phyloP scores from a whole-genome alignment of 768 basidiomycete genomes.

The Boletus patriciae region DNA sequence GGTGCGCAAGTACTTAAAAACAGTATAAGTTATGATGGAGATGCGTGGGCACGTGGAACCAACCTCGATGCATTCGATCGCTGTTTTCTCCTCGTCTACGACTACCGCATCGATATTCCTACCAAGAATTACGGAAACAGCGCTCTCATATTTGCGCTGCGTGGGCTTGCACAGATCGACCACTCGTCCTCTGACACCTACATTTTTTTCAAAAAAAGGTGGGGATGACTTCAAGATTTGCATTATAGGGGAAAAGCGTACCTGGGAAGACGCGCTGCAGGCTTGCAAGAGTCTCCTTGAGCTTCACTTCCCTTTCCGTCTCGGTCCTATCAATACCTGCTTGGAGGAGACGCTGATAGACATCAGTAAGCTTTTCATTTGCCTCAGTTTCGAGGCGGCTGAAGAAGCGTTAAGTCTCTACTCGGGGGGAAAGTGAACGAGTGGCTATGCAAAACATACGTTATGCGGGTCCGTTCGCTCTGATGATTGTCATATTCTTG shows the following conservation, averaged over 20 bases:
- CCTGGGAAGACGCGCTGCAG: constrained; percentile 91
- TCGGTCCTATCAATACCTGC: constrained; percentile 89
- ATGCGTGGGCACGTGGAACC: constrained; percentile 9
- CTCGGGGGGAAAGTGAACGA: not conserved
- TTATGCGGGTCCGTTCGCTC: constrained; percentile 76
- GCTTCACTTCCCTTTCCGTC: constrained; percentile 74
- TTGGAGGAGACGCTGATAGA: constrained; percentile 82
- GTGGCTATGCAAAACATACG: constrained; percentile 40
- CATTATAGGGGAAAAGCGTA: constrained; percentile 24
- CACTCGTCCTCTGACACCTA: constrained; percentile 90
- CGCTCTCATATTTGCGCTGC: constrained; percentile 86
- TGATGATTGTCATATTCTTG: constrained; percentile 84
- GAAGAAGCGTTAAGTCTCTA: not conserved
- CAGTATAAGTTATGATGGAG: not conserved
- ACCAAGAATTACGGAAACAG: constrained; percentile 89
- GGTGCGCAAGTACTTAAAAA: constrained; percentile 83
- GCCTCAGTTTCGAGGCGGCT: constrained; percentile 90
- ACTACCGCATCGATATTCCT: constrained; percentile 95
- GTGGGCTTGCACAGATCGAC: constrained; percentile 95
- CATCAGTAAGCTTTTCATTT: constrained; percentile 85
- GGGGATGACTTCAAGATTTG: not conserved
- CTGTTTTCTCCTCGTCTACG: constrained; percentile 95
- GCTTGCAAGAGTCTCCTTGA: constrained; percentile 83
- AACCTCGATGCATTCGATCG: constrained; percentile 96
- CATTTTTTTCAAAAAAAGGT: not conserved